Evolutionary conservation across 2,329 filamentous ascomycete species (phyloP).

Genomic region (Xylariaceae sp.): DNA sequence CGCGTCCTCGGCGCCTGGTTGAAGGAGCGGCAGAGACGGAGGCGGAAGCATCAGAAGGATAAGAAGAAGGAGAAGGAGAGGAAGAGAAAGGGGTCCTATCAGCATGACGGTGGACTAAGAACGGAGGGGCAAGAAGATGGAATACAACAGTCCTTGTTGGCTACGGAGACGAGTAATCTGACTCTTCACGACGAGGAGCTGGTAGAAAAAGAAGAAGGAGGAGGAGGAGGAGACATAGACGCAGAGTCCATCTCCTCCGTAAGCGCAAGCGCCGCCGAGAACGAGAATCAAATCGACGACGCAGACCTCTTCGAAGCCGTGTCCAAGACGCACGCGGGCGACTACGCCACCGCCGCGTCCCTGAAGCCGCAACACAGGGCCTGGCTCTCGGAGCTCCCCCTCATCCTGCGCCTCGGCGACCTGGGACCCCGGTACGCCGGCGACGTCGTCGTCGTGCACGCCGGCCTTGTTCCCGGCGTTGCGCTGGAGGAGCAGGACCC

Average conservation of each 20-base stretch:
- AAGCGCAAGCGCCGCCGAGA: too few relatives aligned
- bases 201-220: slow-evolving; percentile 12
- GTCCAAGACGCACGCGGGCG: slow-evolving; percentile 34
- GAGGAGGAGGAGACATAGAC: too few relatives aligned
- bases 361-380: slow-evolving; percentile 53
- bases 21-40: slow-evolving; percentile 9
- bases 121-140: slow-evolving; percentile 7
- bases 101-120: too few relatives aligned
- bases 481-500: slow-evolving; percentile 66
- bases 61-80: slow-evolving; percentile 24
- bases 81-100: slow-evolving; percentile 4
- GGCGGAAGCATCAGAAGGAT: slow-evolving; percentile 17
- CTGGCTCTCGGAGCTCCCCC: slow-evolving; percentile 66
- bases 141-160: too few relatives aligned
- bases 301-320: slow-evolving; percentile 13
- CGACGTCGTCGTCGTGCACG: slow-evolving; percentile 74
- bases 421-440: slow-evolving; percentile 49
- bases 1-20: slow-evolving; percentile 64
- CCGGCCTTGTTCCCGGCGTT: slow-evolving; percentile 73
- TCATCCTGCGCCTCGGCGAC: slow-evolving; percentile 70
- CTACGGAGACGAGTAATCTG: too few relatives aligned
- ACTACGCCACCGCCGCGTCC: slow-evolving; percentile 52
- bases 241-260: too few relatives aligned
- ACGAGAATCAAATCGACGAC: slow-evolving; percentile 2
- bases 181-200: too few relatives aligned